Evolutionary conservation across 2,329 filamentous ascomycete genomes (phyloP), one percentile per base, ranked within the genome.

Genomic region (Phialophora tarda): DNA sequence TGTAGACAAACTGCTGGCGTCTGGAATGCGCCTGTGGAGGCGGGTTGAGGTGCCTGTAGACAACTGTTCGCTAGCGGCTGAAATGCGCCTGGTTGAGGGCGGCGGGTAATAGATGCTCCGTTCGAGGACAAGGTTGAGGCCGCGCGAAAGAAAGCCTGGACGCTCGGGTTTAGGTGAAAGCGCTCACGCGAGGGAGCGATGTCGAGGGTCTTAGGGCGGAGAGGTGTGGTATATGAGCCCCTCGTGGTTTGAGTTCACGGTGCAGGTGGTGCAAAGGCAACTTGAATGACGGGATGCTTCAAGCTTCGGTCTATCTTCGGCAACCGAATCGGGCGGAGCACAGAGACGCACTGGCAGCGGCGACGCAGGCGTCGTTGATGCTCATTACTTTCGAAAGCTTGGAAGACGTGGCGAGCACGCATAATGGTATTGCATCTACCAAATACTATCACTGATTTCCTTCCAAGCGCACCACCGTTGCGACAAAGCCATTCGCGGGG

Each of bases 81-180:
- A 41, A 44, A 44, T 44, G 38, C 38, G 38, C 38, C 38, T n/a
- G 38, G n/a, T n/a, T 41, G 0, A 17, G 10, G 38, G 38, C 38
- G 4, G 28, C 53, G 53, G 53, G 53, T 55, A 55, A 55, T 55
- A 55, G 53, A 55, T 55, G 26, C 14, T 55, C 53, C 53, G 53
- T 12, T 30, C 12, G n/a, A n/a, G n/a, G n/a, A n/a, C n/a, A n/a
- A 17, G 53, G 26, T 14, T 8, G n/a, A 30, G 53, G 24, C 23
- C 14, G 53, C n/a, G 48, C 21, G 21, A 17, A 11, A 11, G 26
- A 8, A 3, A n/a, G 53, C 10, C 11, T 12, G 48, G 48, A n/a
- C 2, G 24, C 24, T 26, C 48, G 48, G 24, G 24, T 1, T 17
- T 26, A 14, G 48, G 21, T 11, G n/a, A 51, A 12, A 14, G n/a